Percentiles rank a stretch among this genome's conserved stretches.
Conservation (phyloP, 148 eudicot genomes). For the Salicornia ramosissima region DNA sequence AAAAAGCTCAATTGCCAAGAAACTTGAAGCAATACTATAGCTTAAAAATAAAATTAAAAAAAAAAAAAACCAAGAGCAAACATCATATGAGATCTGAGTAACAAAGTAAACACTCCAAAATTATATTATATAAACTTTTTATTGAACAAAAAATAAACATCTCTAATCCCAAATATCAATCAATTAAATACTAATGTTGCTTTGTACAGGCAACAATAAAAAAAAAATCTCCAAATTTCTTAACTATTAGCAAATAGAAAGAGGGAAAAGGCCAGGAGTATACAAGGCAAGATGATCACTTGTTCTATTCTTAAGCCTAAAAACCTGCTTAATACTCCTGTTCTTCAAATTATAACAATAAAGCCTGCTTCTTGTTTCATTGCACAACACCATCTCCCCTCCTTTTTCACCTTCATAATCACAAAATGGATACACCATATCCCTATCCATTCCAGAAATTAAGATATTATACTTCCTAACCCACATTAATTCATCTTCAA, state of each 20-base stretch:
- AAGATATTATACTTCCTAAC: constrained; percentile 28
- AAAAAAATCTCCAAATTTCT: background rate
- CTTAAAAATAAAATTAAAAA: too few species aligned
- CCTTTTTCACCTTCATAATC: constrained; percentile 23
- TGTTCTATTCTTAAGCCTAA: constrained; percentile 21
- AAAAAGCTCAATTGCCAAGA: too few species aligned
- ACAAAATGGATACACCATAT: constrained; percentile 27
- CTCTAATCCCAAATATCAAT: background rate
- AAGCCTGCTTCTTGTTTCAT: constrained; percentile 22
- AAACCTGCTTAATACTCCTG: constrained; percentile 24
- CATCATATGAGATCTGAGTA: background rate
- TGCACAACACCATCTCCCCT: constrained; percentile 26
- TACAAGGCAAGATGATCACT: constrained; percentile 22
- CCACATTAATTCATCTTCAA: constrained; percentile 23
- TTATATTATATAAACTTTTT: background rate
- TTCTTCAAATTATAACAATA: constrained; percentile 27
- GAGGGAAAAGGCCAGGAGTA: constrained; percentile 32
- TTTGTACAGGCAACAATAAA: background rate
- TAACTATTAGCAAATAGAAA: constrained; percentile 1
- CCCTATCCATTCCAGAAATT: constrained; percentile 31
- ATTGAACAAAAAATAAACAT: background rate
- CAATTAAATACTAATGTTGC: background rate
- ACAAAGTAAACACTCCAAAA: too few species aligned
- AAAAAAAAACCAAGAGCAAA: background rate
- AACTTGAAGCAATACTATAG: too few species aligned